Base-by-base conservation (phyloP, 345 rosid species). In the Gossypium mustelinum region DNA sequence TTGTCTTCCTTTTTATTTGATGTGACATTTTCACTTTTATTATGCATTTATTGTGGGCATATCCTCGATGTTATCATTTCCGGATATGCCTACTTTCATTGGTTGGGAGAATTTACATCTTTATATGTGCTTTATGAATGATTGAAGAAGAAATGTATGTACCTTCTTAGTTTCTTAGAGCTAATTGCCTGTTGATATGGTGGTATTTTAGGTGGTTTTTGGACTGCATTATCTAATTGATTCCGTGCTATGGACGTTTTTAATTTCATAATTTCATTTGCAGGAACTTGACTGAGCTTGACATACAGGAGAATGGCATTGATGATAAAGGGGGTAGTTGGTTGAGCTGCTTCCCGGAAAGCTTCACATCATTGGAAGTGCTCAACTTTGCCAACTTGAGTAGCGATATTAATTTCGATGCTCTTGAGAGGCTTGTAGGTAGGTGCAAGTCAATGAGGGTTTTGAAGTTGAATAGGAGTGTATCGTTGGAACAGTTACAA, bases 251-350 rank as follows among this genome's bases (percentile, higher is more conserved):
- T 64, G 66, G 13, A 12, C 45, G 58, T 27, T 68, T 75, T 64
- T 73, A 25, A 68, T 11, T 57, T 72, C 34, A 48, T 29, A 55
- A 76, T 79, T 75, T 11, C 11, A 39, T 63, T 51, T 78, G 68
- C 89, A 89, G 94, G 87, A 84, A 80, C 70, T 81, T 89, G 87
- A 89, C 83, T 7, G 89, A 86, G 82, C 89, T 89, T 41, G 94
- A 89, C 71, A 81, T 89, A 68, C 91, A 84, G 17, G 91, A 87
- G 88, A 87, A 86, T 64, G 94, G 81, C 68, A 75, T 89, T 50
- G 88, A 85, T 63, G 91, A 89, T 75, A 75, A n/a, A 64, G 86
- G 81, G 39, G 91, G 87, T 39, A 78, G 77, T 70, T 89, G 94
- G 94, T 75, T 89, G 83, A 79, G 85, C 74, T 87, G 86, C 73